Base-by-base conservation (phyloP, 1,139 yeast genomes). In the Saccharomyces hybrid region DNA sequence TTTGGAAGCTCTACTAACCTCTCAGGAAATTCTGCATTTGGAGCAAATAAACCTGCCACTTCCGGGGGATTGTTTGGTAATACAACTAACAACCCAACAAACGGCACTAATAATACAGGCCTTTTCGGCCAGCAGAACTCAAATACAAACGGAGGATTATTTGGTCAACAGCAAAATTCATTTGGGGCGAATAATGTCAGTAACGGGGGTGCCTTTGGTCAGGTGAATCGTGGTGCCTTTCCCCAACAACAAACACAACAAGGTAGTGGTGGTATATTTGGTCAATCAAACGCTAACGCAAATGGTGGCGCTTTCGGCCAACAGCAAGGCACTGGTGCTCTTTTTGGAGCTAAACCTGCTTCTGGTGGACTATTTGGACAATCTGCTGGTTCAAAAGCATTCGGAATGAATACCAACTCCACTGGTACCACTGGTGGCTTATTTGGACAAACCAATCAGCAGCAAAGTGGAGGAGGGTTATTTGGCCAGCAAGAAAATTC, bases 31-130 rank as follows among this genome's bases (percentile, higher is more conserved):
- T 28, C 52, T 4, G 16, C 42, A n/a, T 51, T 51, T 6, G 50
- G 50, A 13, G 50, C 26, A 3, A 48, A 48, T 34, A 48, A 48
- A 48, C 27, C 55, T 32, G 53, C 61, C 27, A 52, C 64, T 14
- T 50, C 59, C 53, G 56, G 63, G 54, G 75, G 75, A 4, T 69
- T 71, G 7, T 73, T 72, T 60, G 79, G 78, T 1, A 51, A 44
- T 49, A 31, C 23, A 27, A 44, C 20, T 44, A 49, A 47, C 47
- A 49, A 47, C 5, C 46, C 52, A 23, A 46, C 53, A 20, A 51
- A 46, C 41, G 63, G 71, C 28, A 53, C 66, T 11, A 68, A 68
- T 48, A 71, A 73, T 9, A 28, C 47, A 16, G 14, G 27, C 7
- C 53, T 70, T 47, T 67, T 69, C 61, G 73, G 73, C 9, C 65